Evolutionary conservation across 371 early-diverging fungal genomes (phyloP).

Genomic region (Lichtheimia ramosa): DNA sequence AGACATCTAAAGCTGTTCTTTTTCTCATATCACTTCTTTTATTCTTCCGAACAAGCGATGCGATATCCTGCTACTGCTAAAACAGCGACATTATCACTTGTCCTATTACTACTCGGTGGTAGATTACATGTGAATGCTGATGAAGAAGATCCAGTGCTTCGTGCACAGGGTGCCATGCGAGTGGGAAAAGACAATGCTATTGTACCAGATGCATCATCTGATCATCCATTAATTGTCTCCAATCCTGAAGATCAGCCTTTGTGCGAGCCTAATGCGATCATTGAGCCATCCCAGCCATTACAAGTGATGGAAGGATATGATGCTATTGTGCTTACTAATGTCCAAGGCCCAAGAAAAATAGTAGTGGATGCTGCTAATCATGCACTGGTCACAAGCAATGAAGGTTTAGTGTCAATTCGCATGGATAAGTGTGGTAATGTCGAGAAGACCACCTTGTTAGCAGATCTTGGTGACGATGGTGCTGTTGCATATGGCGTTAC

Average conservation of each 20-base stretch:
- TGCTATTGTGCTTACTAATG: slow-evolving; percentile 23
- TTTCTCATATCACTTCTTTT: no score
- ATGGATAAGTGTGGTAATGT: slow-evolving; percentile 47
- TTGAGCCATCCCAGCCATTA: slow-evolving; percentile 20
- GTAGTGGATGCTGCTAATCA: slow-evolving; percentile 40
- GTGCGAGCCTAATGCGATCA: slow-evolving; percentile 24
- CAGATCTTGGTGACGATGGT: slow-evolving; percentile 12
- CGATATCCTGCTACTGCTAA: no score
- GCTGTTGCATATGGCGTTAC: slow-evolving; percentile 28
- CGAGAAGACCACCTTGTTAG: slow-evolving; percentile 16
- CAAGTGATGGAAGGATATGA: slow-evolving; percentile 39
- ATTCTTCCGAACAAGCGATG: no score
- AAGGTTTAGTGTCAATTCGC: slow-evolving; percentile 30
- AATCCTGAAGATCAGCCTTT: slow-evolving; percentile 36
- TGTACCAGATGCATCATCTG: slow-evolving; percentile 43
- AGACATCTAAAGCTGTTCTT: no score
- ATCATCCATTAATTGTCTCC: slow-evolving; percentile 36
- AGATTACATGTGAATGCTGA: background rate
- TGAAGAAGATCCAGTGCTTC: slow-evolving; percentile 18
- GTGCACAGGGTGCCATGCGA: slow-evolving; percentile 34
- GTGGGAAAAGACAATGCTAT: slow-evolving; percentile 24
- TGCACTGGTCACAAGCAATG: slow-evolving; percentile 33
- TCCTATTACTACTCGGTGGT: no score
- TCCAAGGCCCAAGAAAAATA: slow-evolving; percentile 33
- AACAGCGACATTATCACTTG: no score